Evolutionary conservation across 192 early-diverging fungal genomes (phyloP), one percentile per base, ranked within the genome.

Genomic region (Coemansia sp.): DNA sequence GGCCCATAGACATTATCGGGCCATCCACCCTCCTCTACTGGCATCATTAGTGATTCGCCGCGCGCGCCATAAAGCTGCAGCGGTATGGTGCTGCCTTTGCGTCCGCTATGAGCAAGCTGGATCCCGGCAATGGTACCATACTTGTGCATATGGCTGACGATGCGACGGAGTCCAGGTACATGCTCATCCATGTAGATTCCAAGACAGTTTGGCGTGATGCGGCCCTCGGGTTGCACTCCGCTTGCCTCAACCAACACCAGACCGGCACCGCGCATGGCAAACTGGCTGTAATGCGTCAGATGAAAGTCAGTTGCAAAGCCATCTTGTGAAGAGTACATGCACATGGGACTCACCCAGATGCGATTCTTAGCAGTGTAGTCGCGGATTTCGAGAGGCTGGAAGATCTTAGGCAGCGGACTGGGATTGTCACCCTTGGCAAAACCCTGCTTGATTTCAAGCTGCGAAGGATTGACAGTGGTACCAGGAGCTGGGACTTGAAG

Each of bases 171-270:
- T 41, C 82, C 76, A 2, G 74, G 71, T 0, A 90, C 82, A 31
- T 96, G 93, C 18, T 85, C 89, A 74, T 93, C 90, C 14, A 85
- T 83, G 89, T 90, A 95, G 25, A 97, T 67, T 6, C 96, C 94
- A 6, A 85, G 72, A 70, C 89, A 89, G 47, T 84, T 66, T 18
- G 93, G 90, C 10, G 90, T 83, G 48, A 93, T 91, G 12, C 92
- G 85, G 56, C 93, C 94, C 50, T 91, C 82, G 27, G 90, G 85
- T 0, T 70, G 56, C 7, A 95, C 91, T 2, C 82, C 90, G 0
- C 87, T 85, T 3, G 89, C 89, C 64, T 97, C 95, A 44, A 92
- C 73, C 28, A 95, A 83, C 48, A 93, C 83, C 27, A 94, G 71
- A 6, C 93, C 94, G 23, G 85, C 86, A 30, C 94, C 94, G 34